Evolutionary conservation across 306 rosid genomes (phyloP).

Genomic region (Cucumis melo): DNA sequence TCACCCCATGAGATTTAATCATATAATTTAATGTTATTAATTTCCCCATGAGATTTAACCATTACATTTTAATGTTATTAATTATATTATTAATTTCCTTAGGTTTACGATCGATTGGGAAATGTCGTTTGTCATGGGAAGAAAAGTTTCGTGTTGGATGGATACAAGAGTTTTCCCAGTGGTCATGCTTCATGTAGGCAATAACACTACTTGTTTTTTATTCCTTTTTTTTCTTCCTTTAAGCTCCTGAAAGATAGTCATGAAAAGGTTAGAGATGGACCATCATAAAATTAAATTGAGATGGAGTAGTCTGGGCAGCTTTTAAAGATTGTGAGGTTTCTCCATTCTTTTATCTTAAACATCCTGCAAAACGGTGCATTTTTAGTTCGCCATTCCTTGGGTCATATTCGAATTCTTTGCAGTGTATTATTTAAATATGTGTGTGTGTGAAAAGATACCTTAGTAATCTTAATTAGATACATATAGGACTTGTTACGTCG

Average conservation of each 20-base stretch:
- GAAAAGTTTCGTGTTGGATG: neutral
- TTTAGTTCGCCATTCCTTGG: no score
- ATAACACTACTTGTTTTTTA: neutral
- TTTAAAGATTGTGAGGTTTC: no score
- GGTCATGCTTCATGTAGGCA: conserved; percentile 6
- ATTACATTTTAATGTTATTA: neutral
- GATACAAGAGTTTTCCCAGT: conserved; percentile 6
- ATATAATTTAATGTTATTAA: neutral
- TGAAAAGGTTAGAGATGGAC: no score
- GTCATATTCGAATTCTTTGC: no score
- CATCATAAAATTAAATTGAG: no score
- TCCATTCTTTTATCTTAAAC: no score
- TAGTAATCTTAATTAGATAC: no score
- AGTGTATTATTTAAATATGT: no score
- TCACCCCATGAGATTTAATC: neutral
- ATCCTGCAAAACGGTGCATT: no score
- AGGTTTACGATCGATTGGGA: neutral
- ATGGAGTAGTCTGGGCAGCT: no score
- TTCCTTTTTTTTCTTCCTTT: neutral
- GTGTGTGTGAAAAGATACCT: no score
- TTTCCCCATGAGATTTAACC: neutral
- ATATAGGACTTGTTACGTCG: no score
- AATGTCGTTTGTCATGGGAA: conserved; percentile 2
- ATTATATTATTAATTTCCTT: neutral
- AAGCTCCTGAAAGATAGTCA: neutral